A percentile compares a stretch with the other conserved stretches of the same genome.
These are phyloP conservation scores for Syzygium grande DNA, from an alignment of 345 rosid genomes.

Conservation along the genomic window DNA sequence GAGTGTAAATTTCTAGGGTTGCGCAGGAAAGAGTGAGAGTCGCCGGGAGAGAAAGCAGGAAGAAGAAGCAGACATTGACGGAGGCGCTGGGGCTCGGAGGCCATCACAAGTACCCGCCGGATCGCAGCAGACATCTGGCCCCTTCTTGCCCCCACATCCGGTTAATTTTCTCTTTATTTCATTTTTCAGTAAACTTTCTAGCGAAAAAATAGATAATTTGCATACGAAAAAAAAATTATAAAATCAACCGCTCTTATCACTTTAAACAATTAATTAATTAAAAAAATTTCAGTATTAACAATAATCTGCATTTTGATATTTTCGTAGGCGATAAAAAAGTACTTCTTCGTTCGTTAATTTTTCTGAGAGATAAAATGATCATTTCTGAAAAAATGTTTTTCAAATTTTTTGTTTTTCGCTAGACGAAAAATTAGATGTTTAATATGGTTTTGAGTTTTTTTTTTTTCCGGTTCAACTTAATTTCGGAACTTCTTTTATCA, in stretches of 20 bases:
- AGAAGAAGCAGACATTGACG: constrained; percentile 17
- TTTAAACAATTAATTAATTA: not conserved
- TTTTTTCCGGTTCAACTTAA: not conserved
- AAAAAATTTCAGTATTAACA: not conserved
- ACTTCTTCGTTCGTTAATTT: rapidly evolving
- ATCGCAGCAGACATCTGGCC: constrained; percentile 20
- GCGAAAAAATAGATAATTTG: no score
- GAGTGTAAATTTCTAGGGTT: not conserved
- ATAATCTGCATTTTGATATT: no score
- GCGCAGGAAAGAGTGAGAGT: not conserved
- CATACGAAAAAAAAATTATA: no score
- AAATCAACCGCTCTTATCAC: not conserved
- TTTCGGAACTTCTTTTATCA: not conserved
- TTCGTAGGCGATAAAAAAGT: rapidly evolving
- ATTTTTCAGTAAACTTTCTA: no score
- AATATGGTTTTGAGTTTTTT: no score
- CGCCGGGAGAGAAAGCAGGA: not conserved
- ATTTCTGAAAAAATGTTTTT: rapidly evolving
- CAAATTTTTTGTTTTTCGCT: not conserved
- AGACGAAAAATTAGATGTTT: no score
- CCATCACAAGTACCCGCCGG: constrained; percentile 20
- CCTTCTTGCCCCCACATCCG: not conserved
- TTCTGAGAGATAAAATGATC: rapidly evolving
- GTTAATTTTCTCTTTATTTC: not conserved
- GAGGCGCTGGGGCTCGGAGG: constrained; percentile 41